Evolutionary conservation across 139 green algal species (phyloP).

Genomic region (Chlorella vulgaris): DNA sequence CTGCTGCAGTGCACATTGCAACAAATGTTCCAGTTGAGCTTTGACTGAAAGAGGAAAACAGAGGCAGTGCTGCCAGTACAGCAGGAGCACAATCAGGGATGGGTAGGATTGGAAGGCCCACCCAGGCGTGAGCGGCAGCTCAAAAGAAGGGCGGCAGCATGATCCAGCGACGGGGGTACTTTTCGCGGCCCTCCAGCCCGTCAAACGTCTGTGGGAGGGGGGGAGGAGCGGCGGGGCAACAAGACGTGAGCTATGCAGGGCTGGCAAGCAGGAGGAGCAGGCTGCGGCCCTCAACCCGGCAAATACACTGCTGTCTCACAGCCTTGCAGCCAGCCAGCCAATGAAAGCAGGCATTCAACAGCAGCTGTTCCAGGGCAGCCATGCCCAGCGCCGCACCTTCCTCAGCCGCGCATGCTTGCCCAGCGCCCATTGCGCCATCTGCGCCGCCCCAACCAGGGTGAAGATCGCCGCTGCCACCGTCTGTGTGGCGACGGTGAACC

Average conservation of each 20-base stretch:
- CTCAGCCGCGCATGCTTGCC: slow-evolving; percentile 91
- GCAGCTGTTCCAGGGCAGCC: too few relatives aligned
- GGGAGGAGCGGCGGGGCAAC: not conserved
- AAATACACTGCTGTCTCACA: too few relatives aligned
- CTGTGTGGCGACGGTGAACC: slow-evolving; percentile 87
- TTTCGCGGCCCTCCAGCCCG: slow-evolving; percentile 85
- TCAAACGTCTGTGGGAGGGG: slow-evolving; percentile 85
- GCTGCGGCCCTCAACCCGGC: too few relatives aligned
- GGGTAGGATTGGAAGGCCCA: not conserved
- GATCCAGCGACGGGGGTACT: slow-evolving; percentile 92
- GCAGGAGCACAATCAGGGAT: not conserved
- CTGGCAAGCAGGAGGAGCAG: too few relatives aligned
- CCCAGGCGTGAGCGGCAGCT: not conserved
- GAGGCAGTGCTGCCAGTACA: too few relatives aligned
- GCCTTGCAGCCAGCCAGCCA: too few relatives aligned
- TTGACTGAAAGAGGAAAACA: not conserved
- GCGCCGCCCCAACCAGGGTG: slow-evolving; percentile 71
- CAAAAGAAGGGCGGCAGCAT: slow-evolving; percentile 93
- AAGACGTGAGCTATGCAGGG: too few relatives aligned
- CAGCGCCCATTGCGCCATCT: slow-evolving; percentile 91
- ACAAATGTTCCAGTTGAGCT: too few relatives aligned
- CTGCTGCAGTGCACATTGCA: too few relatives aligned
- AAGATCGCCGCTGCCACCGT: slow-evolving; percentile 84
- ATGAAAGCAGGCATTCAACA: too few relatives aligned
- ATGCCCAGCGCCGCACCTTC: slow-evolving; percentile 77